Base-by-base conservation (phyloP, 139 green algal species). In the Micromonas commoda region DNA sequence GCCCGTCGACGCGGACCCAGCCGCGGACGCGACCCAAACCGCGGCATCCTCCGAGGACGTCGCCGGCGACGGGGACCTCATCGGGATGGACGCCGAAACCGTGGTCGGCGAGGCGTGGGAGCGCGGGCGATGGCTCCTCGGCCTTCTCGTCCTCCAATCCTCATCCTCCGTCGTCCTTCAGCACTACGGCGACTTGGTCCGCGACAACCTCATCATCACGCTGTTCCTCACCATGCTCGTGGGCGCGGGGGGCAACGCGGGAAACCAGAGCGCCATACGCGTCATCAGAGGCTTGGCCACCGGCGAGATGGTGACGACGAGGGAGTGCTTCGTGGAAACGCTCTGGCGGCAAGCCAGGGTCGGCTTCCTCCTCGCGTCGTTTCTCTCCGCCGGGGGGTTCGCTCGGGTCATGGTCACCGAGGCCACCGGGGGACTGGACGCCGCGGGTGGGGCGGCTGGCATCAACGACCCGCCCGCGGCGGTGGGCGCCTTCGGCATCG, bases 221-320 rank as follows among this genome's bases (percentile, higher is more conserved):
- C 82, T 97, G 19, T 97, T 97, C 71, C 85, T 97, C 19, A 97
- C 93, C 28, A 97, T 96, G 92, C 87, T 97, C 34, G 92, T 95
- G 34, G 85, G 87, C 5, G 86, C 87, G 13, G 89, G 89, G 0
- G 89, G 89, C 33, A 94, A 94, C 82, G 87, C 91, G 4, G 93
- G 93, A 60, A 97, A 97, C 82, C 93, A 97, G 84, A 88, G 73
- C 4, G 90, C 91, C 53, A 97, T 97, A 84, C 92, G 95, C 61
- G 91, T 97, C 71, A 97, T 97, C 66, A 73, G 92, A 0, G 89
- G 89, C 0, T 82, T 94, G 81, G 89, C 92, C 45, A 83, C 77
- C 9, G 64, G 77, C 16, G 67, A 70, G 45, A 71, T 82, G 24
- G 24, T 61, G 20, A 19, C 33, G 31, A 77, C 31, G 29, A 32